These are phyloP conservation scores for Skeletonema menzelii DNA, from an alignment of 108 stramenopile species.

Conservation along the genomic window DNA sequence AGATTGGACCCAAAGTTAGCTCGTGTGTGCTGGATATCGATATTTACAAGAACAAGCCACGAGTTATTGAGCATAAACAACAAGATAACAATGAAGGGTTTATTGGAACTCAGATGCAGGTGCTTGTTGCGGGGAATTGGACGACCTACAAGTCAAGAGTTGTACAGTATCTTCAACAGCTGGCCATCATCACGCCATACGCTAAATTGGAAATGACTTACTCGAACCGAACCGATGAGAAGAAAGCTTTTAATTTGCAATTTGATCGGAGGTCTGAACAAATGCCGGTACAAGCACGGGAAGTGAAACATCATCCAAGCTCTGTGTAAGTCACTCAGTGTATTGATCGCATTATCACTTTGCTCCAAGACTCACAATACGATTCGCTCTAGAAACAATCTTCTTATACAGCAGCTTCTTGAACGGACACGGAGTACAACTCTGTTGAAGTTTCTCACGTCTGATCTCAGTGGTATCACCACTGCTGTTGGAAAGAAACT, in stretches of 20 bases:
- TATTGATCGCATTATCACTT: too few species aligned
- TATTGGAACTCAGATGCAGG: constrained; percentile 87
- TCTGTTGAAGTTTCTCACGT: constrained; percentile 72
- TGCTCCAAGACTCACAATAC: too few species aligned
- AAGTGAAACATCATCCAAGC: constrained; percentile 94
- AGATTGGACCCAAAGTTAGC: constrained; percentile 51
- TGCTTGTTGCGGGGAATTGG: constrained; percentile 93
- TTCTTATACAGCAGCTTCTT: constrained; percentile 91
- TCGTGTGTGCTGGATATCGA: constrained; percentile 93
- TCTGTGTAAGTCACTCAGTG: too few species aligned
- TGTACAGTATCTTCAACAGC: constrained; percentile 91
- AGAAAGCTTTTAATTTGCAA: constrained; percentile 63
- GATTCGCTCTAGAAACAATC: too few species aligned
- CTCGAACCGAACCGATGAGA: constrained; percentile 53
- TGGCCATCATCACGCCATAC: constrained; percentile 97
- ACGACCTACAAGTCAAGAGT: constrained; percentile 88
- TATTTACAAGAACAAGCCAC: constrained; percentile 90
- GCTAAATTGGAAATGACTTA: constrained; percentile 80
- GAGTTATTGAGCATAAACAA: constrained; percentile 77
- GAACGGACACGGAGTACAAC: constrained; percentile 73
- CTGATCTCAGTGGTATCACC: constrained; percentile 73
- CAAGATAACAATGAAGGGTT: constrained; percentile 64
- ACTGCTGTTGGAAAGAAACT: constrained; percentile 65
- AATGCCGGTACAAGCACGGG: constrained; percentile 87
- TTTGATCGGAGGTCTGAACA: constrained; percentile 86